Evolutionary conservation across 169 alveolate genomes (phyloP), one percentile per base, ranked within the genome.

Genomic region (Babesia ovata): DNA sequence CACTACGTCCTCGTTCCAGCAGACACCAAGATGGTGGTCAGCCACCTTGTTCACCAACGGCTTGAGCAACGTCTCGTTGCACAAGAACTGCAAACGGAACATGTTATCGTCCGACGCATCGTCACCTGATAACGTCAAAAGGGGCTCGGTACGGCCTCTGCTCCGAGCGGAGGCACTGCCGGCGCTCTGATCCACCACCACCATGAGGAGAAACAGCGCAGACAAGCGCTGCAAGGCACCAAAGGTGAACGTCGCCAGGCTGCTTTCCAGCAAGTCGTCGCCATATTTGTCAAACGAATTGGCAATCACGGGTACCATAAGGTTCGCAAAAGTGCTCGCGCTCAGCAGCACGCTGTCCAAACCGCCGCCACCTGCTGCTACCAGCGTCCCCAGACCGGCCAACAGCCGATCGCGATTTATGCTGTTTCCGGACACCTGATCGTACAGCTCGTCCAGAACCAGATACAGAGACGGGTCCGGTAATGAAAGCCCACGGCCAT

Each of bases 361-460:
- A 26, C 61, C 28, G 63, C 46, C 36, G 42, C 14, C 19, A 11
- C 29, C 26, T 3, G 17, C 17, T 9, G 4, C 26, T 10, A 50
- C 26, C 22, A 73, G 4, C 45, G 42, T 44, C 0, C 65, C 44
- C 16, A 73, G 53, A 2, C 44, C 75, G n/a, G 48, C 9, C 28
- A 59, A 45, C 46, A 52, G 44, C 24, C 22, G 36, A 14, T 70
- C 70, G 45, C 48, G 17, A 22, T 24, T n/a, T 44, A 57, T 39
- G 14, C n/a, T n/a, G 22, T 53, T 28, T 4, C 66, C 63, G 22
- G 28, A 67, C 19, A 36, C 29, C 46, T 29, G 13, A n/a, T 28
- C 74, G 46, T 79, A 79, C 19, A 58, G 33, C 6, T 46, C 50
- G 39, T 79, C 87, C 21, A 79, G 48, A 12, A 70, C 61, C 17